These are phyloP conservation scores for Mycena belliarum DNA, from an alignment of 768 basidiomycete genomes.

Conservation along the genomic window DNA sequence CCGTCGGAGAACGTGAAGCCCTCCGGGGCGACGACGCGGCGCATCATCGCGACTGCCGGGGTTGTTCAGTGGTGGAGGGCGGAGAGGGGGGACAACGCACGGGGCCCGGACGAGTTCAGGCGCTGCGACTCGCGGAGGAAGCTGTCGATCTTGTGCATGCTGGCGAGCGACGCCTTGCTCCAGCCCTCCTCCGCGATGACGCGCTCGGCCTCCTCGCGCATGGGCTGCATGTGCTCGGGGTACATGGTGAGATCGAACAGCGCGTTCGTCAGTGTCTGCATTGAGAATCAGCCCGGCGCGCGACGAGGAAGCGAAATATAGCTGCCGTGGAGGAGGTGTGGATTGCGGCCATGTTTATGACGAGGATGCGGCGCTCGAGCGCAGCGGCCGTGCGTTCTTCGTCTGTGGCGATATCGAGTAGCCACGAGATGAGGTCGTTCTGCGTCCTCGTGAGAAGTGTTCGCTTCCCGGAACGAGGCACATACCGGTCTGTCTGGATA, in stretches of 20 bases:
- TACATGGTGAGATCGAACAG: slow-evolving; percentile 22
- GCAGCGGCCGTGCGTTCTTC: slow-evolving; percentile 26
- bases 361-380: neutral
- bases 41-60: slow-evolving; percentile 12
- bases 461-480: neutral
- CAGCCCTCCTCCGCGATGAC: slow-evolving; percentile 30
- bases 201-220: slow-evolving; percentile 29
- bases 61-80: no score
- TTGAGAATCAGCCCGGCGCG: neutral
- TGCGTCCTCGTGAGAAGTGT: neutral
- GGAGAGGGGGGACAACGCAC: no score
- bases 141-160: slow-evolving; percentile 29
- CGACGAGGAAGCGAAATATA: neutral
- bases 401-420: slow-evolving; percentile 11
- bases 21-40: slow-evolving; percentile 29
- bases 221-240: slow-evolving; percentile 23
- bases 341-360: neutral
- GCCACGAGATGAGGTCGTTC: neutral
- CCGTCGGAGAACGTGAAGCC: slow-evolving; percentile 40
- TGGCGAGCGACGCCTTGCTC: slow-evolving; percentile 32
- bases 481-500: slow-evolving; percentile 34
- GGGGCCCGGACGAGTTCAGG: neutral
- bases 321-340: neutral
- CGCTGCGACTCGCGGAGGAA: slow-evolving; percentile 30
- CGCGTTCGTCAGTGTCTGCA: slow-evolving; percentile 20